Base-by-base conservation (phyloP, 23 red algal species). In the Porphyridium purpureum region DNA sequence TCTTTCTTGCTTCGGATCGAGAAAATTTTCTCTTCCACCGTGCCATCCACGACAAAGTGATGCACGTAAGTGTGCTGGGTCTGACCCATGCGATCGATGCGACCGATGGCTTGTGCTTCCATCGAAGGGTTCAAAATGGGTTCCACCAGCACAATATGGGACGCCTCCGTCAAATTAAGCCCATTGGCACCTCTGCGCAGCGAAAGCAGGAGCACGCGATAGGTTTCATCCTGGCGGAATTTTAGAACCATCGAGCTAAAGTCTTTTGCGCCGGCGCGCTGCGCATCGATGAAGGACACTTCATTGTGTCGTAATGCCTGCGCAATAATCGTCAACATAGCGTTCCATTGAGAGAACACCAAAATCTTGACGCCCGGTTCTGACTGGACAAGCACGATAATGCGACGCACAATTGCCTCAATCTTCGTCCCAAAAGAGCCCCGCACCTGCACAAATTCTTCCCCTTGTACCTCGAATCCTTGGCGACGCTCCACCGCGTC, bases 81-180 rank as follows among this genome's bases (percentile, higher is more conserved):
- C 57, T 94, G 87, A 2, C 76, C 76, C 24, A 94, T 83, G 2
- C 87, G 76, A 46, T 94, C 76, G 14, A 94, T 67, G 35, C 87
- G 33, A 21, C 76, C 57, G 0, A 94, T 59, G 5, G 87, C 87
- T 60, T 94, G 87, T 4, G 69, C 68, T 49, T 94, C 87, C 6
- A 62, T 25, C 1, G 54, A 44, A 31, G 74, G 57, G 2, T 49
- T 40, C 32, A 94, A 26, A 26, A 55, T 48, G 14, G 87, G 87
- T 48, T 94, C 87, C 7, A 94, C 65, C 17, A 94, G 62, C 9
- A 94, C 31, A 17, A 94, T 76, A 30, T 94, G 87, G 1, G 33
- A 35, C 1, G 87, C 87, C 29, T 84, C 87, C 30, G 70, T 83
- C 24, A 83, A 42, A 60, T 94, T 94, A 21, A 94, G 60, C 4